Evolutionary conservation across 352 stramenopile genomes (phyloP).

Genomic region (Pythium vanterpoolii): DNA sequence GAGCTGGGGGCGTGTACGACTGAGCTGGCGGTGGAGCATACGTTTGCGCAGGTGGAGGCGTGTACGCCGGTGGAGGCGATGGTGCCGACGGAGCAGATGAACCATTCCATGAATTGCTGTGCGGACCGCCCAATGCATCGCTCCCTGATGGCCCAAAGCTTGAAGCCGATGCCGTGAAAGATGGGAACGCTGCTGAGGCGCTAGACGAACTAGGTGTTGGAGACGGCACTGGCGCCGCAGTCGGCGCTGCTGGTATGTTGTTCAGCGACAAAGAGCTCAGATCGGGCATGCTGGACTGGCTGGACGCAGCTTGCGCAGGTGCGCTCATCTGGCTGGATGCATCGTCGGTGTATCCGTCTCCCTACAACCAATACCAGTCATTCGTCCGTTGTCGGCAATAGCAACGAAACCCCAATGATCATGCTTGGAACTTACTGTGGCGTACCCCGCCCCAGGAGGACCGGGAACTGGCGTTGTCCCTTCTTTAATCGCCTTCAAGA

Average conservation of each 20-base stretch:
- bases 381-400: background rate
- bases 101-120: slow-evolving; percentile 14
- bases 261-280: slow-evolving; percentile 9
- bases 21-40: background rate
- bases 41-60: slow-evolving; percentile 16
- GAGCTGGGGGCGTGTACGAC: background rate
- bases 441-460: slow-evolving; percentile 38
- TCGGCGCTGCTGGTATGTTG: slow-evolving; percentile 1
- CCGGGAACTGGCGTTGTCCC: slow-evolving; percentile 80
- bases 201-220: slow-evolving; percentile 12
- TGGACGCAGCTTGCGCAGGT: background rate
- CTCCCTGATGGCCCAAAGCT: slow-evolving; percentile 15
- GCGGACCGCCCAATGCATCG: background rate
- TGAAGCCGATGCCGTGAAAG: slow-evolving; percentile 46
- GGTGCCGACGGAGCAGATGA: slow-evolving; percentile 13
- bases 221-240: background rate
- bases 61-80: slow-evolving; percentile 19
- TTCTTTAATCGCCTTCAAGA: slow-evolving; percentile 95
- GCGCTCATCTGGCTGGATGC: background rate
- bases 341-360: slow-evolving; percentile 2
- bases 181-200: slow-evolving; percentile 35
- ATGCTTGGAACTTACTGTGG: slow-evolving; percentile 11
- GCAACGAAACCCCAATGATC: background rate
- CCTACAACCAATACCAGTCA: background rate
- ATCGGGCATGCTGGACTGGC: slow-evolving; percentile 4